These are phyloP conservation scores for Mitragyna speciosa DNA, from an alignment of 257 asterid species.

Conservation along the genomic window DNA sequence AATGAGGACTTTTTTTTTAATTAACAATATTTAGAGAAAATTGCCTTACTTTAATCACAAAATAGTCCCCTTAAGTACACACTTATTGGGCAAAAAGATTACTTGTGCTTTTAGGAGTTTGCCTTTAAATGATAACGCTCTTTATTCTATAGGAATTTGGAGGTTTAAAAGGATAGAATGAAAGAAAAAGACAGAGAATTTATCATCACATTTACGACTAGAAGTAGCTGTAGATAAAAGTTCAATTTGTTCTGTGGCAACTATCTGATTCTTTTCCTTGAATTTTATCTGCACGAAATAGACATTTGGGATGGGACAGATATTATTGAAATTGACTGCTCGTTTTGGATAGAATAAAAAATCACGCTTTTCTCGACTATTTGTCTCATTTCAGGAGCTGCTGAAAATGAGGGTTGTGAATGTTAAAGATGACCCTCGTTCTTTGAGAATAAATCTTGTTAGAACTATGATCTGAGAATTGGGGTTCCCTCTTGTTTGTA, in stretches of 20 bases:
- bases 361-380: not conserved
- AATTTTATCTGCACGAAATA: not conserved
- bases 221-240: not conserved
- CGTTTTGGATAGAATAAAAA: not conserved
- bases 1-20: too few species aligned
- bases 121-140: not conserved
- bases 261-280: not conserved
- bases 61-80: not conserved
- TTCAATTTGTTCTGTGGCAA: not conserved
- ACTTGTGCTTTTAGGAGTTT: not conserved
- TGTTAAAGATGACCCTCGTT: not conserved
- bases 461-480: not conserved
- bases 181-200: not conserved
- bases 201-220: not conserved
- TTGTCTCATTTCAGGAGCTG: not conserved
- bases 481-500: not conserved
- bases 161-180: not conserved
- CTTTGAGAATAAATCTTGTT: not conserved
- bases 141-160: not conserved
- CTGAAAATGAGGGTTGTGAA: not conserved
- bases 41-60: not conserved
- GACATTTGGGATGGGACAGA: not conserved
- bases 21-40: too few species aligned
- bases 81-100: not conserved
- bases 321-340: conserved; percentile 2